Percentiles rank a stretch among this genome's conserved stretches.
Evolutionary conservation across 306 rosid species (phyloP).

Genomic region (Dryas octopetala): DNA sequence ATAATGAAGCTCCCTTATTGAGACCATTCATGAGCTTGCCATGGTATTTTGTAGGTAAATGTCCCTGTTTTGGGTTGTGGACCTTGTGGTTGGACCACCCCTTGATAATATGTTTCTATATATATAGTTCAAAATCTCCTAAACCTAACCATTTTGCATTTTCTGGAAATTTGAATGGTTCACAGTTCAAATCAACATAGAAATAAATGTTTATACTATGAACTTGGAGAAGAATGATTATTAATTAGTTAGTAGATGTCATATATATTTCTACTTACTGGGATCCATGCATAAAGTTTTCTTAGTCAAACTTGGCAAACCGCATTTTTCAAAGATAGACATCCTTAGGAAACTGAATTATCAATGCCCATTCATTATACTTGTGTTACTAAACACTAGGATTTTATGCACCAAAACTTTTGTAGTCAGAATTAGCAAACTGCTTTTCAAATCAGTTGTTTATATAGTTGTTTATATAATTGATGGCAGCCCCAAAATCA

Average conservation of each 20-base stretch:
- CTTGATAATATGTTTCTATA: background rate
- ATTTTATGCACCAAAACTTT: background rate
- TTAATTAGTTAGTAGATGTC: too few relatives aligned
- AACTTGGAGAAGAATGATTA: too few relatives aligned
- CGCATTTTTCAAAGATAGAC: background rate
- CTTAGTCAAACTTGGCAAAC: conserved; percentile 16
- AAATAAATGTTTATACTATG: too few relatives aligned
- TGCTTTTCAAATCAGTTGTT: background rate
- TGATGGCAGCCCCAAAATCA: background rate
- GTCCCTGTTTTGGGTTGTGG: background rate
- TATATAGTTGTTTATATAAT: too few relatives aligned
- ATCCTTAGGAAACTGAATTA: background rate
- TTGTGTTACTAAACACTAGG: background rate
- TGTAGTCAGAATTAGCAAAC: background rate
- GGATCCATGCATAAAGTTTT: background rate
- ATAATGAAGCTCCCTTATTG: background rate
- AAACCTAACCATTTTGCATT: background rate
- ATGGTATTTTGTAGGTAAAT: background rate
- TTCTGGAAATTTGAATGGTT: background rate
- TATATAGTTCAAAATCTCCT: too few relatives aligned
- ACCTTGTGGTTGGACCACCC: background rate
- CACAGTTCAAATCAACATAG: too few relatives aligned
- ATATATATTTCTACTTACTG: background rate
- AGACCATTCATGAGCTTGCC: background rate
- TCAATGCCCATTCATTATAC: background rate